Base-by-base conservation (phyloP, 1,284 basidiomycete species). In the Apiotrichum siamense region DNA sequence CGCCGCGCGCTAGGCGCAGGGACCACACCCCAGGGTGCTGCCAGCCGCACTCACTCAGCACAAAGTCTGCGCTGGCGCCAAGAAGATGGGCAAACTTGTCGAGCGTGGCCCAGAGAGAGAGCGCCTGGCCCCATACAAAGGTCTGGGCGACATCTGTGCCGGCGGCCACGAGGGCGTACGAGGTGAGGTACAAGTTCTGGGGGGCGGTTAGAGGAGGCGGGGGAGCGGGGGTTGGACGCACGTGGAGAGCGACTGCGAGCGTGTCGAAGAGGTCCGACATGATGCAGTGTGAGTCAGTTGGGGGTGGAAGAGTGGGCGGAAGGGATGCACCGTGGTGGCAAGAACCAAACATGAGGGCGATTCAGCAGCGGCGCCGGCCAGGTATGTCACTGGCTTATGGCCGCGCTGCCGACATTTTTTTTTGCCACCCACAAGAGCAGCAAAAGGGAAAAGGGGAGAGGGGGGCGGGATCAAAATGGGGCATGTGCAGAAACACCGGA, bases 181-280 rank as follows among this genome's bases (percentile, higher is more conserved):
- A 53, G 41, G 51, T 58, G 42, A 64, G 61, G 35, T 64, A 31
- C 27, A 68, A 21, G 17, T 63, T 62, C 67, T 70, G 47, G 18
- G 24, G 21, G 39, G 27, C 7, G 7, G 7, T 26, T 15, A 26
- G n/a, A 20, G 38, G 20, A 13, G 5, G 24, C 15, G 37, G 23
- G 18, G 26, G 38, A 20, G 20, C 18, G n/a, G n/a, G n/a, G n/a
- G n/a, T n/a, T 29, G 7, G n/a, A 54, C 63, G 43, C 40, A 64
- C 67, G 54, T 69, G 53, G 53, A 67, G 29, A 15, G 57, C 58
- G 46, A 65, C 53, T 47, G 51, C 55, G 45, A 66, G 25, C 15
- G 64, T 63, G 44, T 61, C 44, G 47, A 67, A 24, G 32, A 65
- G 44, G 55, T 67, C 66, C 18, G 67, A 43, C 67, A 67, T 67